Evolutionary conservation across 805 yeast genomes (phyloP), one percentile per base, ranked within the genome.

Genomic region (Yamadazyma scolyti): DNA sequence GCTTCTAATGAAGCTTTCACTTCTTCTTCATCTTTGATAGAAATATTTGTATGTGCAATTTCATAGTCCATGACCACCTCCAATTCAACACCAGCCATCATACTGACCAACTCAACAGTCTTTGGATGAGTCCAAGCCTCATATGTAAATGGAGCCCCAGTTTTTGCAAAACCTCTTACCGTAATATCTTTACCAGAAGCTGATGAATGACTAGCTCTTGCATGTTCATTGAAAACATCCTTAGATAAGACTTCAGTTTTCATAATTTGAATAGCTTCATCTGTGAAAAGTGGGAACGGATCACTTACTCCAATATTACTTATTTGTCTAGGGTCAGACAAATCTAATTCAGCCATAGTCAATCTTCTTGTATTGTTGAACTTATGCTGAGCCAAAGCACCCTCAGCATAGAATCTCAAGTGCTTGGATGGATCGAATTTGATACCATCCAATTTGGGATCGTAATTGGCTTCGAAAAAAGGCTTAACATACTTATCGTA

Each of bases 91-190:
- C 78, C 79, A 4, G 82, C 79, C 76, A 75, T 75, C n/a, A 51
- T 59, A 34, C 68, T 61, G 25, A 77, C 58, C 21, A 77, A 69
- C 31, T 71, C 74, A 41, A 71, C 54, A 5, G 79, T 73, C 36
- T 62, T 62, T 15, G 82, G 81, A 42, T 73, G 77, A 3, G 67
- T 68, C 81, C 82, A 75, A 4, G 82, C 82, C 3, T 56, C 64
- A 41, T 66, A 58, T 2, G 72, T 66, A 46, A 77, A 77, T 0
- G 78, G 80, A 23, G 73, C 55, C 14, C 46, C 50, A 16, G 54
- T 49, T 23, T 61, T 67, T 16, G 66, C 71, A 42, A 61, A 71
- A 3, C 83, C 82, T 42, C 82, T 61, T 34, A 75, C 44, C 28
- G 51, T 54, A 42, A 75, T 58, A 49, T 71, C 79, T 42, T 65